Conservation (phyloP, 345 rosid genomes). For the Brassica rapa region DNA sequence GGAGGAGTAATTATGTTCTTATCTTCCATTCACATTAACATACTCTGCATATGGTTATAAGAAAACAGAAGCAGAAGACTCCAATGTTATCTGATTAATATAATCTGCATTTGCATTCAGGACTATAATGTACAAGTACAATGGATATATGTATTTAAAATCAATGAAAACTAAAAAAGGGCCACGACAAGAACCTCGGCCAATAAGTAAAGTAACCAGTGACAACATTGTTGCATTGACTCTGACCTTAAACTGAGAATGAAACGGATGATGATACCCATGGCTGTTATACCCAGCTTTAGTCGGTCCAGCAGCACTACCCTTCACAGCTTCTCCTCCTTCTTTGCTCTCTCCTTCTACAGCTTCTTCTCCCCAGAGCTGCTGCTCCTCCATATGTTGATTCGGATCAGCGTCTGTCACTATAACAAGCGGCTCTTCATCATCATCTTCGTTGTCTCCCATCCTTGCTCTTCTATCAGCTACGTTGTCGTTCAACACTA, state of each 20-base stretch:
- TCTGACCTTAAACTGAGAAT: slow-evolving; percentile 99
- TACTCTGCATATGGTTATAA: neutral
- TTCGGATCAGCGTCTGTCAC: slow-evolving; percentile 63
- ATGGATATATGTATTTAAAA: slow-evolving; percentile 10
- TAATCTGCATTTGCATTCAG: slow-evolving; percentile 38
- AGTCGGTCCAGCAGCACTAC: slow-evolving; percentile 43
- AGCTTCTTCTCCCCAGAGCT: slow-evolving; percentile 69
- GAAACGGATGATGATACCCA: slow-evolving; percentile 92
- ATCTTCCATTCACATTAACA: slow-evolving; percentile 26
- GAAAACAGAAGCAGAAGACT: slow-evolving; percentile 24
- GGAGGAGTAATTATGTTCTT: slow-evolving; percentile 6
- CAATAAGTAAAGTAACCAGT: slow-evolving; percentile 33
- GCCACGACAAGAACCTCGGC: slow-evolving; percentile 30
- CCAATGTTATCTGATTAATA: slow-evolving; percentile 23
- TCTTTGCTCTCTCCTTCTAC: slow-evolving; percentile 62
- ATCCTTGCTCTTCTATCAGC: slow-evolving; percentile 54
- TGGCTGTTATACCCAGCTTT: slow-evolving; percentile 73
- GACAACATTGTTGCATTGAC: slow-evolving; percentile 47
- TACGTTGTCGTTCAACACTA: slow-evolving; percentile 79
- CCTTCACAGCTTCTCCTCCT: slow-evolving; percentile 55
- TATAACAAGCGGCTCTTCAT: slow-evolving; percentile 67
- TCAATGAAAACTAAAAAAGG: slow-evolving; percentile 10
- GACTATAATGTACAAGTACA: slow-evolving; percentile 41
- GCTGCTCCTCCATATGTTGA: slow-evolving; percentile 64
- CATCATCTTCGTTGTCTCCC: slow-evolving; percentile 69